These are phyloP conservation scores for Umbelopsis sp. DNA, from an alignment of 192 early-diverging fungal species.

Conservation along the genomic window DNA sequence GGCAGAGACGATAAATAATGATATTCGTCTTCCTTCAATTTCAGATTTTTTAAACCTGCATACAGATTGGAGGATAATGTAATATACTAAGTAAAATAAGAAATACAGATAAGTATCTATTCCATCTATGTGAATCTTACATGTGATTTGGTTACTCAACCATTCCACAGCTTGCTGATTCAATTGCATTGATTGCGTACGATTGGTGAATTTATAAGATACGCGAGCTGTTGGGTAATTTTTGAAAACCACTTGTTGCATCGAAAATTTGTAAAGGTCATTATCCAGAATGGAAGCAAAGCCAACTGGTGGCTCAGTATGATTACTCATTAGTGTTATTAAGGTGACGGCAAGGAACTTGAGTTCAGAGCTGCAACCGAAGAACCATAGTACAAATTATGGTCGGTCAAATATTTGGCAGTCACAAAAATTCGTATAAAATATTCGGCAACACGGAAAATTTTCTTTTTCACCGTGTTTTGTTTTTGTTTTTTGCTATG, in stretches of 20 bases:
- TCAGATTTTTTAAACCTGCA: conserved; percentile 47
- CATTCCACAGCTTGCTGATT: conserved; percentile 45
- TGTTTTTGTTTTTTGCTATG: neutral
- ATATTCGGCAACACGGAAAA: neutral
- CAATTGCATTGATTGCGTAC: conserved; percentile 47
- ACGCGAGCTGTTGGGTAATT: conserved; percentile 44
- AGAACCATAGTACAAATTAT: too few species aligned
- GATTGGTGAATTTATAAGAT: conserved; percentile 67
- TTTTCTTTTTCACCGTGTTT: neutral
- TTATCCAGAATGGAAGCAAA: conserved; percentile 72
- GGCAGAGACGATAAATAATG: conserved; percentile 47
- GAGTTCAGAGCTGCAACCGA: neutral
- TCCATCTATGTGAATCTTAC: neutral
- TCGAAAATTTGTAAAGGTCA: conserved; percentile 84
- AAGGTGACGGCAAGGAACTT: neutral
- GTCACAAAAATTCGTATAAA: neutral
- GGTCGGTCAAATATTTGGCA: neutral
- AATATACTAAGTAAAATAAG: neutral
- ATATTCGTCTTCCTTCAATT: conserved; percentile 42
- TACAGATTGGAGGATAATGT: conserved; percentile 13
- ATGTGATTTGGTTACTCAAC: conserved; percentile 45
- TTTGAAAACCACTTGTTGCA: conserved; percentile 76
- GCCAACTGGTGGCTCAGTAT: neutral
- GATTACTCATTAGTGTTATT: neutral
- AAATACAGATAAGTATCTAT: neutral